Conservation (phyloP, 2,329 filamentous ascomycete species). For the Paraconiothyrium brasiliense region DNA sequence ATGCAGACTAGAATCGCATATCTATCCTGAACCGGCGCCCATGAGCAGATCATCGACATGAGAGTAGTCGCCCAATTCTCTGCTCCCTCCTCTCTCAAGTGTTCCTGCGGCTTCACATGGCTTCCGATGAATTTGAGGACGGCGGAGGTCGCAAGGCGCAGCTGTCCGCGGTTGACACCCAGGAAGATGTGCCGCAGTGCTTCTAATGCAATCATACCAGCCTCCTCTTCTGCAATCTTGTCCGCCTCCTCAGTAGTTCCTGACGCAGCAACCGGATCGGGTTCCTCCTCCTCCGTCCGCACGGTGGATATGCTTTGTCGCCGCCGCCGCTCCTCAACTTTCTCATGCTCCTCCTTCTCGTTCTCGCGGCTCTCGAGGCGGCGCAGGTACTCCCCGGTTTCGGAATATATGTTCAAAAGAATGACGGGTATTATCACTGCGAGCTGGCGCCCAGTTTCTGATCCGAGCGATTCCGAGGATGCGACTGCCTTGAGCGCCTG, state of each 20-base stretch:
- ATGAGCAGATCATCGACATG: constrained; percentile 80
- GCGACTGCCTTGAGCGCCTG: constrained; percentile 82
- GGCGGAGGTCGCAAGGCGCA: constrained; percentile 77
- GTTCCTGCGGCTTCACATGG: constrained; percentile 39
- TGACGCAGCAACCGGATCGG: constrained; percentile 72
- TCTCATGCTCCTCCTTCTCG: constrained; percentile 73
- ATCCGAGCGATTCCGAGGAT: constrained; percentile 78
- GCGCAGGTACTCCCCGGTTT: constrained; percentile 74
- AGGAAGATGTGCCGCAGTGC: constrained; percentile 88
- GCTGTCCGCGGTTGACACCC: constrained; percentile 81
- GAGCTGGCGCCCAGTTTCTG: constrained; percentile 79
- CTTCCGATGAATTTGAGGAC: constrained; percentile 75
- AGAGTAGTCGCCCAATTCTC: constrained; percentile 83
- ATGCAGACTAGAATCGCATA: constrained; percentile 87
- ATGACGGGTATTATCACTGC: constrained; percentile 83
- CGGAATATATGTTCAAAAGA: constrained; percentile 84
- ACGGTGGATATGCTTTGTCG: constrained; percentile 84
- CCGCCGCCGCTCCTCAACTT: constrained; percentile 70
- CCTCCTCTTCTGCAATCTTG: constrained; percentile 87
- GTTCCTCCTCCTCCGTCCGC: constrained; percentile 74
- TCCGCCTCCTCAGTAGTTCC: constrained; percentile 88
- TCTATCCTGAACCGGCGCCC: constrained; percentile 93
- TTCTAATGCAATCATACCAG: constrained; percentile 82
- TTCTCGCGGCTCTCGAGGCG: constrained; percentile 73
- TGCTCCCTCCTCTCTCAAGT: constrained; percentile 56